Conservation (phyloP, 768 basidiomycete genomes). For the Sarcodon aspratus region DNA sequence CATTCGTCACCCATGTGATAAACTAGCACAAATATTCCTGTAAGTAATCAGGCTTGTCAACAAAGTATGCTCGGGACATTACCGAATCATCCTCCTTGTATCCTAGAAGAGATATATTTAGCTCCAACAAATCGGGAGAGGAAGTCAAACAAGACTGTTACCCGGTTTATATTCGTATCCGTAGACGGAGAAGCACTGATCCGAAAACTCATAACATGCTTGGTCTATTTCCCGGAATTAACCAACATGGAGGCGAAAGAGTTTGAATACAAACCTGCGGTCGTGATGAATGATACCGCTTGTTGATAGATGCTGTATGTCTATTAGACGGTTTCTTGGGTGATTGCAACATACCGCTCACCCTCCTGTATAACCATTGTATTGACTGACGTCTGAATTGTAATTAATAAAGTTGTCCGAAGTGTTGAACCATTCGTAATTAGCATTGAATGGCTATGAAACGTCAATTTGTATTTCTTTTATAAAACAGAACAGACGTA, state of each 20-base stretch:
- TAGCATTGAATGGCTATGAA: conserved; percentile 61
- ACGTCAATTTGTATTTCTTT: neutral
- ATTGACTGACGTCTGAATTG: conserved; percentile 32
- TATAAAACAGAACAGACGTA: conserved; percentile 22
- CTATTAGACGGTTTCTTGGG: too few species aligned
- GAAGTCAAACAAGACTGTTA: conserved; percentile 31
- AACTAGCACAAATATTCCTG: conserved; percentile 26
- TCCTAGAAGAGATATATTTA: conserved; percentile 2
- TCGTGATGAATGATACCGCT: conserved; percentile 30
- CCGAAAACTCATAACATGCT: conserved; percentile 49
- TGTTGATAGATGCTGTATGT: conserved; percentile 57
- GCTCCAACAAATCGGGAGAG: neutral
- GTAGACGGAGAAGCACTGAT: conserved; percentile 53
- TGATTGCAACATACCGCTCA: neutral
- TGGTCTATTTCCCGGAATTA: conserved; percentile 33
- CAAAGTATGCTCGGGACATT: conserved; percentile 23
- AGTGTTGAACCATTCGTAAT: conserved; percentile 61
- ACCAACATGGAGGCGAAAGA: neutral
- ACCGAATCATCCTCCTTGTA: conserved; percentile 52
- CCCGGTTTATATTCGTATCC: conserved; percentile 78
- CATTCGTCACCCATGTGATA: conserved; percentile 32
- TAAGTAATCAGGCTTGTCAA: conserved; percentile 37
- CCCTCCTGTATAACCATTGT: conserved; percentile 63
- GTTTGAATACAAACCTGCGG: conserved; percentile 20
- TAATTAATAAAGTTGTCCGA: conserved; percentile 45